A percentile compares a stretch with the other conserved stretches of the same genome.
Conservation (phyloP, 1,284 basidiomycete genomes). For the Cutaneotrichosporon spelunceum region DNA sequence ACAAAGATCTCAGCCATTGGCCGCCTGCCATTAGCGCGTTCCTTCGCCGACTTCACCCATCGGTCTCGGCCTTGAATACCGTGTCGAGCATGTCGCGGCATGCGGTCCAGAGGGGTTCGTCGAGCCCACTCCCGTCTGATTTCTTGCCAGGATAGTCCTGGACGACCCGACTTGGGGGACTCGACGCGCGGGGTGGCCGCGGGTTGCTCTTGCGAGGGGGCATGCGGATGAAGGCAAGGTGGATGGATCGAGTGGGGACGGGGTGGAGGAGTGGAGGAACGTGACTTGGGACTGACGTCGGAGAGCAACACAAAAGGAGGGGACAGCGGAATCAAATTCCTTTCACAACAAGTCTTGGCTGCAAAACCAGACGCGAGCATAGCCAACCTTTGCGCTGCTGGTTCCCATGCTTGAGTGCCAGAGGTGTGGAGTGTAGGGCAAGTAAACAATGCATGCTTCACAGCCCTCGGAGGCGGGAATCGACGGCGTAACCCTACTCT, state of each 20-base stretch:
- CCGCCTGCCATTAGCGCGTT: conserved; percentile 25
- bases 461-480: neutral
- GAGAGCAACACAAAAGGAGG: neutral
- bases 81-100: conserved; percentile 42
- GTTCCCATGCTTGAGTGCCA: neutral
- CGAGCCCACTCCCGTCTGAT: conserved; percentile 30
- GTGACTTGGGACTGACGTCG: neutral
- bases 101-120: conserved; percentile 37
- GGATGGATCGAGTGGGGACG: neutral
- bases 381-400: neutral
- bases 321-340: neutral
- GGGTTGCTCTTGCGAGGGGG: conserved; percentile 29
- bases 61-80: conserved; percentile 44
- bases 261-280: too few relatives aligned
- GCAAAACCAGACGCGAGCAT: neutral
- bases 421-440: neutral
- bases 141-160: conserved; percentile 34
- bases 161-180: conserved; percentile 25
- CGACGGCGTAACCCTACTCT: neutral
- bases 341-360: neutral
- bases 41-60: conserved; percentile 31
- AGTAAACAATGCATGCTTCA: neutral
- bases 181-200: conserved; percentile 20
- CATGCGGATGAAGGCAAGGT: conserved; percentile 11
- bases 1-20: conserved; percentile 41